phyloP scores from a whole-genome alignment of 2,329 filamentous ascomycete genomes.

The Chaetomiaceae sp. region DNA sequence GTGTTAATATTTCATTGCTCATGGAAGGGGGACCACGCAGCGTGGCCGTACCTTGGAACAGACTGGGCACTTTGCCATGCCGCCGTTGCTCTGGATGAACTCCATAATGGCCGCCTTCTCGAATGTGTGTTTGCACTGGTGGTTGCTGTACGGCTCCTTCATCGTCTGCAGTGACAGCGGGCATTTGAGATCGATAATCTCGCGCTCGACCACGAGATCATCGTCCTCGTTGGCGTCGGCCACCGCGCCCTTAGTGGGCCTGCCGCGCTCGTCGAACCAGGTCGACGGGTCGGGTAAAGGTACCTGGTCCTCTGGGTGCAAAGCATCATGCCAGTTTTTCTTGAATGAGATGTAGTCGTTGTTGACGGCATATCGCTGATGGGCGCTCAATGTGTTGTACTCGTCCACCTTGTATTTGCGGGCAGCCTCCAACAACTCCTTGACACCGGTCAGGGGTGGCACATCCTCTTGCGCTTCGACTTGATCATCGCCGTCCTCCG shows the following conservation, averaged over 20 bases:
- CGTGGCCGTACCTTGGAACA: constrained; percentile 50
- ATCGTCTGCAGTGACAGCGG: constrained; percentile 63
- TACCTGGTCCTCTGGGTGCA: constrained; percentile 45
- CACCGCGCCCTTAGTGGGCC: constrained; percentile 34
- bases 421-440: constrained; percentile 35
- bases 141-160: constrained; percentile 61
- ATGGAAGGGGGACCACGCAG: background rate
- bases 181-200: constrained; percentile 63
- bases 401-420: constrained; percentile 37
- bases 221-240: constrained; percentile 50
- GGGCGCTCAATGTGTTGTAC: constrained; percentile 40
- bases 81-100: constrained; percentile 39
- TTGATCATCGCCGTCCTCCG: constrained; percentile 28
- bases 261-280: constrained; percentile 50
- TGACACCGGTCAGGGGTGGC: constrained; percentile 30
- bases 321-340: constrained; percentile 52
- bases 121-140: constrained; percentile 67
- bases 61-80: constrained; percentile 57
- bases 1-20: background rate
- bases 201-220: constrained; percentile 63
- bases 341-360: constrained; percentile 60
- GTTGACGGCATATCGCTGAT: constrained; percentile 50
- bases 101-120: constrained; percentile 61
- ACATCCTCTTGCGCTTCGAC: constrained; percentile 26
- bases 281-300: constrained; percentile 49